Conservation (phyloP, 257 asterid species). For the Solanum chilense region DNA sequence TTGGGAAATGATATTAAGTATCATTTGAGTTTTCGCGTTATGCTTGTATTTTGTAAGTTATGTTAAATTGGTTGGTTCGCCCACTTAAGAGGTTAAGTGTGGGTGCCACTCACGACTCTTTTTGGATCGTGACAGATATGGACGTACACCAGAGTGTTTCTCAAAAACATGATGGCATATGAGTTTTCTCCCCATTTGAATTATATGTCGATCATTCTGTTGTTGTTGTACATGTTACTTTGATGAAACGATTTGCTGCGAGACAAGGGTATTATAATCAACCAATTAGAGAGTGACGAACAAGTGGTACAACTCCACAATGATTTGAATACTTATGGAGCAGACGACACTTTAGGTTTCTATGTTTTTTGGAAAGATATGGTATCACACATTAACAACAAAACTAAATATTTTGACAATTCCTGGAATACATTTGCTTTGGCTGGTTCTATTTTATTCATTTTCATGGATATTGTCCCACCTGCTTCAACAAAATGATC, state of each 20-base stretch:
- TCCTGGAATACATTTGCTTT: too few relatives aligned
- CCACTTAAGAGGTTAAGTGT: too few relatives aligned
- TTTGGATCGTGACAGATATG: too few relatives aligned
- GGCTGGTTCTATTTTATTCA: too few relatives aligned
- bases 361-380: not conserved
- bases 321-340: not conserved
- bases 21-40: too few relatives aligned
- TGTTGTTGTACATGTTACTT: not conserved
- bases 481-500: too few relatives aligned
- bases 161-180: not conserved
- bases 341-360: not conserved
- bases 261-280: not conserved
- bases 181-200: not conserved
- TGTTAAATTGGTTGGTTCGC: too few relatives aligned
- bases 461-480: too few relatives aligned
- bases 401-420: too few relatives aligned
- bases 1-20: too few relatives aligned
- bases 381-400: not conserved
- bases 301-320: not conserved
- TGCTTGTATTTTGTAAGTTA: too few relatives aligned
- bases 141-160: not conserved
- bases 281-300: not conserved
- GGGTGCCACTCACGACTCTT: too few relatives aligned
- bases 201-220: not conserved
- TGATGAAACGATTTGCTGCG: not conserved